Base-by-base conservation (phyloP, 306 rosid genomes). In the Vigna angularis region DNA sequence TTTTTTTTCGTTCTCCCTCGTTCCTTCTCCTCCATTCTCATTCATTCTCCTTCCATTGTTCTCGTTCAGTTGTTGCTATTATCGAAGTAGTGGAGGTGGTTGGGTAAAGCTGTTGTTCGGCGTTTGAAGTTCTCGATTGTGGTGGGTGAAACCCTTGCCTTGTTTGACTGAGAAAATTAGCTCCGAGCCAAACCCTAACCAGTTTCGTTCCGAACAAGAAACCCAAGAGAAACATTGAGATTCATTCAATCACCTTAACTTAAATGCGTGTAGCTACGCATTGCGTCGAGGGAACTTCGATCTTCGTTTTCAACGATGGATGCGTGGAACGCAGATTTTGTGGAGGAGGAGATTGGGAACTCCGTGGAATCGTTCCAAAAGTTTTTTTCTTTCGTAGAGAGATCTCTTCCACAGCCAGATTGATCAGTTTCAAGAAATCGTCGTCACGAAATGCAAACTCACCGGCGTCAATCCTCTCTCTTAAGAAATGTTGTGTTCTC, bases 401-500 rank as follows among this genome's bases (percentile, higher is more conserved):
- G 96, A 93, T 49, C 90, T 96, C 9, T 86, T 96, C 79, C 97
- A 93, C 70, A 87, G 77, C 81, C 99, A 96, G 96, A 84, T 93
- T 86, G 96, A 96, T 24, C 90, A 96, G 89, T 84, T 96, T 71
- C 97, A 91, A 77, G 86, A 66, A 78, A 82, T 96, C 34, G 96
- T 96, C 12, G 94, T 87, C 56, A 85, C 89, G 28, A 98, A 96
- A 85, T 96, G 99, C 91, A 88, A 87, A 16, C 98, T 96, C 88
- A 96, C 99, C 59, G 97, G 99, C 57, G 94, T 88, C 83, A 96
- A 96, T 87, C 99, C 99, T 82, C 96, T 96, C 48, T 90, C 99
- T 44, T 98, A 96, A 79, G 99, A 96, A 67, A 96, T 96, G 99
- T 98, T 96, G 77, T 62, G 87, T 45, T 68, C 70, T 64, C 9